phyloP scores from a whole-genome alignment of 768 basidiomycete species.

The Amanita phalloides region DNA sequence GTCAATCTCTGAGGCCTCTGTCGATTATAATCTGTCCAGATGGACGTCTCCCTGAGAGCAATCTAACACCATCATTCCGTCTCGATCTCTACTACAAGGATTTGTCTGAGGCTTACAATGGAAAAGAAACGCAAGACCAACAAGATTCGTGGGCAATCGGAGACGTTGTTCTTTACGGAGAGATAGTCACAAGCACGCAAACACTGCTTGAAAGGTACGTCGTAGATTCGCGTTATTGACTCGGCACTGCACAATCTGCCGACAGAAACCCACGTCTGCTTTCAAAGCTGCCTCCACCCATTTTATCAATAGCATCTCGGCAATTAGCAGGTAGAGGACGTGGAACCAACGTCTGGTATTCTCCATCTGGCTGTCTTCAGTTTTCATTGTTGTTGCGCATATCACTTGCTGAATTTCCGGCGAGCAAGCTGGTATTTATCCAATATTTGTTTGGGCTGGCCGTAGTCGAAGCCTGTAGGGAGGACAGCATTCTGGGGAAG shows the following conservation, averaged over 20 bases:
- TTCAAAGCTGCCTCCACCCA: conserved; percentile 55
- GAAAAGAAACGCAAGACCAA: conserved; percentile 13
- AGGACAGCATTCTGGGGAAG: conserved; percentile 40
- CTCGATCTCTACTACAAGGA: conserved; percentile 46
- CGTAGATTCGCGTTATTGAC: background rate
- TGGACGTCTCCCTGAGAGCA: conserved; percentile 33
- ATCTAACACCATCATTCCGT: conserved; percentile 69
- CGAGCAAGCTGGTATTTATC: conserved; percentile 73
- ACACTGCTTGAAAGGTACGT: conserved; percentile 87
- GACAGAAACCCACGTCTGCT: conserved; percentile 70
- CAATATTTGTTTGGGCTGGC: conserved; percentile 91
- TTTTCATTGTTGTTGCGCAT: conserved; percentile 70
- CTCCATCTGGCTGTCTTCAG: conserved; percentile 80
- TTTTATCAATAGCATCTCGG: conserved; percentile 77
- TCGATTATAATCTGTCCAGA: conserved; percentile 43
- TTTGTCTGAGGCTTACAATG: conserved; percentile 26
- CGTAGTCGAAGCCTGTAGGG: conserved; percentile 76
- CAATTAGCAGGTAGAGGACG: conserved; percentile 87
- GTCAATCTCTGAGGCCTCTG: conserved; percentile 22
- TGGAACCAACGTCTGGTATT: conserved; percentile 86
- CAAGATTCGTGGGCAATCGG: conserved; percentile 47
- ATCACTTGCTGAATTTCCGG: conserved; percentile 36
- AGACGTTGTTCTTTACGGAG: conserved; percentile 75
- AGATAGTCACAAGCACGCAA: conserved; percentile 90
- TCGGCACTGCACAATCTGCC: background rate